Percentiles rank a stretch among this genome's conserved stretches.
Conservation (phyloP, 2,329 filamentous ascomycete species). For the Claviceps sorghi region DNA sequence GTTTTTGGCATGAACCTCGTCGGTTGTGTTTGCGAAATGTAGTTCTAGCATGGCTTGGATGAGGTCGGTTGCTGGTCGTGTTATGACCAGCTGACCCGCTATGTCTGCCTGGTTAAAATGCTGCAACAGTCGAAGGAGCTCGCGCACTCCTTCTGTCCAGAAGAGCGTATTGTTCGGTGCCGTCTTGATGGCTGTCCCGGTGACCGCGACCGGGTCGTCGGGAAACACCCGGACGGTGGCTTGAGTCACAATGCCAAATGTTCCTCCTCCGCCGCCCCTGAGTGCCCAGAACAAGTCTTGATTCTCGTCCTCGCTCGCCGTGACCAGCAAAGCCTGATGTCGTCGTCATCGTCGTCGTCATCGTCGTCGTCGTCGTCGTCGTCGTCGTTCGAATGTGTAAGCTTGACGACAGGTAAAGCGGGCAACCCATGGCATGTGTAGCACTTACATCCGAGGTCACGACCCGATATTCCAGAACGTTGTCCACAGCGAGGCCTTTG, state of each 20-base stretch:
- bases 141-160: neutral
- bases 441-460: conserved; percentile 1
- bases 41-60: neutral
- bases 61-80: neutral
- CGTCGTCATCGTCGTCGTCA: neutral
- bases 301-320: neutral
- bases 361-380: neutral
- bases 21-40: neutral
- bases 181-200: neutral
- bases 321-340: neutral
- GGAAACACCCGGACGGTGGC: conserved; percentile 1
- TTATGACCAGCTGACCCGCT: neutral
- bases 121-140: neutral
- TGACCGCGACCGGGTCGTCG: neutral
- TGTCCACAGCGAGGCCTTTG: neutral
- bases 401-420: too few relatives aligned
- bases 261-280: neutral
- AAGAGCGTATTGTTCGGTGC: neutral
- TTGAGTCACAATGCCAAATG: conserved; percentile 1
- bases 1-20: neutral
- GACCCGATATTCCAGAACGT: neutral
- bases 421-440: neutral
- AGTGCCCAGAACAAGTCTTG: neutral
- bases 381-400: neutral
- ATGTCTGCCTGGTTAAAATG: neutral